Base-by-base conservation (phyloP, 2,329 filamentous ascomycete species). In the Hysterium pulicare region DNA sequence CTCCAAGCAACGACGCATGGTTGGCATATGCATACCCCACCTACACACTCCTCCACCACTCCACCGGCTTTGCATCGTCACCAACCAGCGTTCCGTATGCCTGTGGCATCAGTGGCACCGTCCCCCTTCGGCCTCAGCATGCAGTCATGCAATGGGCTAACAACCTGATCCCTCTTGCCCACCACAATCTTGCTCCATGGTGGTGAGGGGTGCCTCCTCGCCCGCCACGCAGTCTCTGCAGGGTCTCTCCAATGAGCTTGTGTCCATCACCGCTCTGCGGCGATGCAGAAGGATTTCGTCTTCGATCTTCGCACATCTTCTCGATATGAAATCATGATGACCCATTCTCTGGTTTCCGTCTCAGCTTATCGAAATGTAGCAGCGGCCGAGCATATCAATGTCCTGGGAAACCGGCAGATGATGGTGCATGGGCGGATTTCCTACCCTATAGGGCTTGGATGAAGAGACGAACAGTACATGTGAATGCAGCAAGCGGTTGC, bases 391-490 rank as follows among this genome's bases (percentile, higher is more conserved):
- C n/a, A n/a, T n/a, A n/a, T n/a, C n/a, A n/a, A n/a, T n/a, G n/a
- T n/a, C n/a, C n/a, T n/a, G n/a, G n/a, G n/a, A n/a, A n/a, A n/a
- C n/a, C n/a, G n/a, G n/a, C n/a, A n/a, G n/a, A n/a, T n/a, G 24
- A 22, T 37, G 34, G 15, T 6, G 11, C 11, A 37, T 33, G 30
- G 32, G 41, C 60, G 59, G 59, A 49, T 45, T 52, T 62, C 38
- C 42, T 64, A 47, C 59, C 59, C 47, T 34, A 61, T 51, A 36
- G 45, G 54, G 55, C 39, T 40, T 40, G 43, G 48, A 26, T 32
- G 36, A 16, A 7, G 32, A 15, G 8, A 26, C 41, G 24, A 43
- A 23, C 28, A 35, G 26, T 46, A 30, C 36, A 20, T 15, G 8
- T 22, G 11, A 19, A 37, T 37, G 34, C 34, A 37, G 34, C 34